Conservation (phyloP, 2,329 filamentous ascomycete genomes). For the Fusarium coicis region DNA sequence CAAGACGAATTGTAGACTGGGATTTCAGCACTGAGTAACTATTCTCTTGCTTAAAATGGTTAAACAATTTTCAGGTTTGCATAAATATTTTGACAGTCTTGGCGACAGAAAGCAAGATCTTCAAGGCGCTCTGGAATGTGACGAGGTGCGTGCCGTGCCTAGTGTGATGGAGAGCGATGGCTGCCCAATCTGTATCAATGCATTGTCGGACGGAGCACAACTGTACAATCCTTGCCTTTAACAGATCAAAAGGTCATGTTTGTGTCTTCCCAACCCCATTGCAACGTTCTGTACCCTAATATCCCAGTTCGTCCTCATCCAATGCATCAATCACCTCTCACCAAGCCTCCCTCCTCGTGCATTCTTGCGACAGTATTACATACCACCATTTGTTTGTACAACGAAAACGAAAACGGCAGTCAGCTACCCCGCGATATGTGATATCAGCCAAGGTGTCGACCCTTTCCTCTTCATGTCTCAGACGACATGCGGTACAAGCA, state of each 20-base stretch:
- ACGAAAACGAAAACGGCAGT: not conserved
- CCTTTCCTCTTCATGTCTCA: not conserved
- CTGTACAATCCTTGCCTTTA: too few species aligned
- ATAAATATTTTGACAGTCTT: not conserved
- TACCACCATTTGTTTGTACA: not conserved
- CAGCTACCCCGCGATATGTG: not conserved
- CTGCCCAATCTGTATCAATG: too few species aligned
- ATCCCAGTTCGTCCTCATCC: too few species aligned
- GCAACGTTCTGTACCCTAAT: fast-evolving
- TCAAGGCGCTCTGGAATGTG: not conserved
- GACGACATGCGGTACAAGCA: fast-evolving
- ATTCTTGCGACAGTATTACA: not conserved
- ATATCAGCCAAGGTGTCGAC: not conserved
- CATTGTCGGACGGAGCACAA: fast-evolving
- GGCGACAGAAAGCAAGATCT: not conserved
- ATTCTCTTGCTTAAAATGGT: not conserved
- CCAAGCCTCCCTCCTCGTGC: not conserved
- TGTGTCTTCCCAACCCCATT: fast-evolving
- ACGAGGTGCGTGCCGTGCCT: not conserved
- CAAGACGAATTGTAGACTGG: too few species aligned
- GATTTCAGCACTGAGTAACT: too few species aligned
- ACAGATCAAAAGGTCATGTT: too few species aligned
- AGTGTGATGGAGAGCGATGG: not conserved
- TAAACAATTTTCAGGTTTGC: not conserved
- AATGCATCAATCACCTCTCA: not conserved